phyloP scores from a whole-genome alignment of 306 rosid species.

The Gastrolobium villosum region DNA sequence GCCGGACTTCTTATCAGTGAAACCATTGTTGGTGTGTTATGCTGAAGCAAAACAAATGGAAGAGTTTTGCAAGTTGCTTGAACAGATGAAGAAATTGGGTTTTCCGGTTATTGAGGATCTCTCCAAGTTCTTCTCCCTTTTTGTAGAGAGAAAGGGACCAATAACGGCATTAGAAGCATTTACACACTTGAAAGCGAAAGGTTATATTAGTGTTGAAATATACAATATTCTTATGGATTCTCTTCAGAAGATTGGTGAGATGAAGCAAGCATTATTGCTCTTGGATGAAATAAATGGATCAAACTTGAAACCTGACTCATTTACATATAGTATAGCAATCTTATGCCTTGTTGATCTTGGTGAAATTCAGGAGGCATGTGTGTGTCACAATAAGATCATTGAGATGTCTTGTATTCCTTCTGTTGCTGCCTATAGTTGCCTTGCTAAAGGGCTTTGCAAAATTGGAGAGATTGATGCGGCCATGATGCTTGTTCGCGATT shows the following conservation, averaged over 20 bases:
- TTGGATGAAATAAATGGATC: constrained; percentile 66
- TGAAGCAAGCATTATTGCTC: constrained; percentile 65
- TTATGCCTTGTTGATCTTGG: constrained; percentile 67
- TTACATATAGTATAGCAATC: constrained; percentile 62
- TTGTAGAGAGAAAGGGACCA: constrained; percentile 66
- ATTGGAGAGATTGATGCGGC: constrained; percentile 82
- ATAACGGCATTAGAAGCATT: constrained; percentile 60
- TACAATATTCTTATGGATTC: constrained; percentile 74
- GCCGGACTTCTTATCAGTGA: constrained; percentile 62
- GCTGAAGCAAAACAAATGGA: constrained; percentile 61
- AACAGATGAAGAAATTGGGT: constrained; percentile 68
- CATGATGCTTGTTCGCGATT: constrained; percentile 80
- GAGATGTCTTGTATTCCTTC: constrained; percentile 82
- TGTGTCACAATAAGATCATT: constrained; percentile 71
- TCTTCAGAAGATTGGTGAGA: constrained; percentile 62
- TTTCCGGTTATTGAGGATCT: constrained; percentile 63
- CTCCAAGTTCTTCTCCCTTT: constrained; percentile 58
- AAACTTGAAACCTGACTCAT: constrained; percentile 57
- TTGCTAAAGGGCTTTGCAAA: constrained; percentile 74
- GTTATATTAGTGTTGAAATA: constrained; percentile 58
- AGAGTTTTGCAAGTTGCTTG: constrained; percentile 65
- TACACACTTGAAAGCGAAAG: constrained; percentile 60
- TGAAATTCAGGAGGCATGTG: constrained; percentile 73
- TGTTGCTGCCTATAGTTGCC: constrained; percentile 66
- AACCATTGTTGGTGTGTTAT: constrained; percentile 66